Evolutionary conservation across 108 stramenopile genomes (phyloP).

Genomic region (Mayamaea pseudoterrestris): DNA sequence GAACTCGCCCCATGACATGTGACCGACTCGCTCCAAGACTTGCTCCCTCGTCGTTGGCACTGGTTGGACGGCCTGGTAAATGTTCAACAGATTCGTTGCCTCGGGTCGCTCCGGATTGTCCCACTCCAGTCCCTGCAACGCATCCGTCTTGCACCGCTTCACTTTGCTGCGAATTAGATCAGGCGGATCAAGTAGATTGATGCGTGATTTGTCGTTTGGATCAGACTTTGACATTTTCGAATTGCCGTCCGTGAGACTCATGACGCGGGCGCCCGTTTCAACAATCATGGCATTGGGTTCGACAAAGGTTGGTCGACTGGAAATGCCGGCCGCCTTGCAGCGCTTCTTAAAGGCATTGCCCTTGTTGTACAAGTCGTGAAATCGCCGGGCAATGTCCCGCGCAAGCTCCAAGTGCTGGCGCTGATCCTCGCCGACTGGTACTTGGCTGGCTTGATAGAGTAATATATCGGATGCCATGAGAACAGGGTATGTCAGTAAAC

Average conservation of each 20-base stretch:
- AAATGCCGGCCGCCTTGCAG: conserved; percentile 69
- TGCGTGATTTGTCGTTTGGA: conserved; percentile 79
- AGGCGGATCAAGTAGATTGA: conserved; percentile 93
- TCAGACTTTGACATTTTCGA: conserved; percentile 98
- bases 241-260: conserved; percentile 94
- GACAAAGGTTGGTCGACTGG: conserved; percentile 74
- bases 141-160: conserved; percentile 95
- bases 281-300: conserved; percentile 94
- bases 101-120: conserved; percentile 96
- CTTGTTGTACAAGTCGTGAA: conserved; percentile 91
- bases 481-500: conserved; percentile 94
- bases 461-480: conserved; percentile 99
- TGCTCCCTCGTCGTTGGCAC: conserved; percentile 63
- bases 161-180: conserved; percentile 88
- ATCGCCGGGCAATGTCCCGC: conserved; percentile 91
- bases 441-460: conserved; percentile 92
- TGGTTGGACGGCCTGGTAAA: conserved; percentile 85
- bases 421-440: conserved; percentile 99
- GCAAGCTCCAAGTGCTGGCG: conserved; percentile 98
- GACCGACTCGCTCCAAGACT: conserved; percentile 68
- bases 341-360: conserved; percentile 73
- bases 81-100: conserved; percentile 92
- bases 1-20: conserved; percentile 92
- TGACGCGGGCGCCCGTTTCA: conserved; percentile 92
- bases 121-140: conserved; percentile 81